Evolutionary conservation across 2,329 filamentous ascomycete species (phyloP), one percentile per base, ranked within the genome.

Genomic region (Verticillium zaregamsianum): DNA sequence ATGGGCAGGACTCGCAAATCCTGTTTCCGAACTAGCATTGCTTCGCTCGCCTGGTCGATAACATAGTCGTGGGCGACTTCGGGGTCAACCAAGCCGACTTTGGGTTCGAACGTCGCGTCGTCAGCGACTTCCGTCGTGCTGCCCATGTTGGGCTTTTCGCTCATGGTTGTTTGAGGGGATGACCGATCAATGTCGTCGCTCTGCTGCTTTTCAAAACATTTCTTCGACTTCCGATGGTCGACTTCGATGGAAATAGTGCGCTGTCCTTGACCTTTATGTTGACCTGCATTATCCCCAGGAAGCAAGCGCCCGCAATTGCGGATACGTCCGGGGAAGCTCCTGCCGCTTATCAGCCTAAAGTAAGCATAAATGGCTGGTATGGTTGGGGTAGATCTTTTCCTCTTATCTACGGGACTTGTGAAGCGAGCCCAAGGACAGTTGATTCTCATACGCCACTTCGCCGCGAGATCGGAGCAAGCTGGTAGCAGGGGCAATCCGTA

Each of bases 1-100:
- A 72, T 74, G 6, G 79, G 79, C 3, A 69, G 61, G 7, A 68
- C 65, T 3, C 64, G 60, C 52, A 80, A 68, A 1, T 76, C 68
- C 67, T 79, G 68, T 17, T 66, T 65, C 5, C 67, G 65, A 20
- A 66, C 61, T 23, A 68, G 62, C 12, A 55, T 61, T 23, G 65
- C 63, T 40, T 68, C 66, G 32, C 63, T 63, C 2, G 37, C 62
- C 3, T 61, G 62, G 12, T 69, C 66, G 37, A 68, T 69, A 12
- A 52, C 59, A 45, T 63, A 59, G 33, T 37, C 39, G 57, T 64
- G 66, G 7, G 62, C 66, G 4, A 60, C 62, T 55, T 67, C 65
- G 17, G 65, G 59, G 63, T 67, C 66, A 52, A 58, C 58, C 12
- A 58, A 20, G n/a, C 39, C 55, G 12, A 28, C 57, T 7, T 32